A percentile compares a stretch with the other conserved stretches of the same genome.
These are phyloP conservation scores for Heritiera littoralis DNA, from an alignment of 345 rosid genomes.

Conservation along the genomic window DNA sequence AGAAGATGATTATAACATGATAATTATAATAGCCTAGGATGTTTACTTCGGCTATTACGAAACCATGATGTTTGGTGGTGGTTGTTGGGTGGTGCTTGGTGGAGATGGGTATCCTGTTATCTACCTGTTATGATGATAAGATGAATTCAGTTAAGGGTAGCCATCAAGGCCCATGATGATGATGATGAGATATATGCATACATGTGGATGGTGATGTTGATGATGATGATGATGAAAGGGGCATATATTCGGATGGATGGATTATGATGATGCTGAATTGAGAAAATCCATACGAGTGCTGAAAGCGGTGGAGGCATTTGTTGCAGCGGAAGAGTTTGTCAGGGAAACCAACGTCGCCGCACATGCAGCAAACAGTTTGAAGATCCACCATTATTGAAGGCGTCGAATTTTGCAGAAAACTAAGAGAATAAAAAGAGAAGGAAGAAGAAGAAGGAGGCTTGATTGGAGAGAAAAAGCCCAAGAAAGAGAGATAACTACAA, in stretches of 20 bases:
- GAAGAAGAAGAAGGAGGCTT: conserved; percentile 20
- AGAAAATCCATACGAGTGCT: conserved; percentile 69
- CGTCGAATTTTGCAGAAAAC: not conserved
- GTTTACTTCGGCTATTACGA: conserved; percentile 19
- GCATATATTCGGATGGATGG: not conserved
- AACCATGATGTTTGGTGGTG: conserved; percentile 24
- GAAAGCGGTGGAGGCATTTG: conserved; percentile 86
- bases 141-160: conserved; percentile 33
- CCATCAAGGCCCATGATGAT: conserved; percentile 27
- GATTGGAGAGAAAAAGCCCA: not conserved
- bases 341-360: conserved; percentile 96
- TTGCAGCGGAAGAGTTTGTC: conserved; percentile 94
- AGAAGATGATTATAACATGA: not conserved
- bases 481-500: conserved; percentile 22
- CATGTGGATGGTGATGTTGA: conserved; percentile 6
- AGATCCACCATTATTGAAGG: conserved; percentile 70
- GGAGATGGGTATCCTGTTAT: conserved; percentile 25
- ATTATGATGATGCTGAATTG: not conserved
- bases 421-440: not conserved
- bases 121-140: conserved; percentile 13
- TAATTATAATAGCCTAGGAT: conserved; percentile 8
- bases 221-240: conserved; percentile 6
- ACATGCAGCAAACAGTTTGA: conserved; percentile 86
- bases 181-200: not conserved
- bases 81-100: conserved; percentile 20